These are phyloP conservation scores for Chlorella ohadii DNA, from an alignment of 139 green algal genomes.

Conservation along the genomic window DNA sequence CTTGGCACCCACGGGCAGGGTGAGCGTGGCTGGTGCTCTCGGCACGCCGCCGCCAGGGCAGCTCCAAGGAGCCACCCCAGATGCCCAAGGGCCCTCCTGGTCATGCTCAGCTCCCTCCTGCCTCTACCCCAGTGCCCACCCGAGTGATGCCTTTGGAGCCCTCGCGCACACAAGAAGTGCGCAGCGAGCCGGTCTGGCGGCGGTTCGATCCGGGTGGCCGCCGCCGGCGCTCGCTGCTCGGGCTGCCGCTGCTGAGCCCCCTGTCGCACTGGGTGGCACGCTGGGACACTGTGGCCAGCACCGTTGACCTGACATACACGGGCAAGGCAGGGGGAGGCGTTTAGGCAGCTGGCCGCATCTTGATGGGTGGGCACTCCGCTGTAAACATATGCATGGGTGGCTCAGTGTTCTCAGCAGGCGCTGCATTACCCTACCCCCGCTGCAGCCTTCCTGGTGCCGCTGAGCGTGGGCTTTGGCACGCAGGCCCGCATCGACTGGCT, in stretches of 20 bases:
- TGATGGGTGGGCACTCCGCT: too few species aligned
- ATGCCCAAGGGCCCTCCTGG: too few species aligned
- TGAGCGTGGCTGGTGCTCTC: too few species aligned
- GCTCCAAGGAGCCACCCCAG: too few species aligned
- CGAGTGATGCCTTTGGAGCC: not conserved
- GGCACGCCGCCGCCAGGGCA: too few species aligned
- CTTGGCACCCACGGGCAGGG: too few species aligned
- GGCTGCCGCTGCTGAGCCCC: not conserved
- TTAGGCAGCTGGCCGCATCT: too few species aligned
- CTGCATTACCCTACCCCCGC: not conserved
- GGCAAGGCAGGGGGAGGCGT: not conserved
- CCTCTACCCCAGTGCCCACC: not conserved
- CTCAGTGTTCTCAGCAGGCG: too few species aligned
- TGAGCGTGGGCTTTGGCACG: not conserved
- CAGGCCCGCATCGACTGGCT: not conserved
- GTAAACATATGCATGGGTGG: too few species aligned
- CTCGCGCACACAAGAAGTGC: not conserved
- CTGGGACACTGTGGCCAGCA: not conserved
- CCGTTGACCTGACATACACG: slow-evolving; percentile 4
- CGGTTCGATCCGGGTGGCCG: not conserved
- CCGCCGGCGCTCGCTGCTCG: not conserved
- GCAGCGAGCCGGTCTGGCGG: not conserved
- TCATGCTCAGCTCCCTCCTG: too few species aligned
- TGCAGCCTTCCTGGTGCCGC: slow-evolving; percentile 6
- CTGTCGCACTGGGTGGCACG: not conserved